Evolutionary conservation across 768 basidiomycete species (phyloP).

Genomic region (Polyporus arcularius): DNA sequence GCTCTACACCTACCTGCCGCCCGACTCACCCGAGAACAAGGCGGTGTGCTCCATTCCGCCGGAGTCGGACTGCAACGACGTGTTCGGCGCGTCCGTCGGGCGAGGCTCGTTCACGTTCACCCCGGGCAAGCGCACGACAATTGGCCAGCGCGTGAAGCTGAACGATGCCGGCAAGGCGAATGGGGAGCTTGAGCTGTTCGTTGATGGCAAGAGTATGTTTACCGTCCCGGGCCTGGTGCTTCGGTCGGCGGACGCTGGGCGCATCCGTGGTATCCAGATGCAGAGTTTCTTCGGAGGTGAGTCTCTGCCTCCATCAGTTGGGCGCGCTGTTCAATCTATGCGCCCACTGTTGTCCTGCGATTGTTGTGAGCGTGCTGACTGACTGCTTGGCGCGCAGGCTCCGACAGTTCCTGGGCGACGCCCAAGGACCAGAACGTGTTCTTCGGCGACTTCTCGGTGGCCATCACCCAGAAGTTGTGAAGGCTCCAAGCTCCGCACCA

Average conservation of each 20-base stretch:
- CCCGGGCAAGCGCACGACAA: conserved; percentile 65
- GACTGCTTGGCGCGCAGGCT: conserved; percentile 36
- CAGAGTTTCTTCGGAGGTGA: conserved; percentile 77
- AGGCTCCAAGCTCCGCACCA: neutral
- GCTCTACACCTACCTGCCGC: conserved; percentile 48
- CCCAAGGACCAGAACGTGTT: conserved; percentile 61
- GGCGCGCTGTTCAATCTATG: neutral
- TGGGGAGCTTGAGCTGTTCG: conserved; percentile 69
- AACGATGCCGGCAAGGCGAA: conserved; percentile 71
- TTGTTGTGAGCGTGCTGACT: neutral
- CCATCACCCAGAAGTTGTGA: conserved; percentile 51
- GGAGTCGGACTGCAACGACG: conserved; percentile 54
- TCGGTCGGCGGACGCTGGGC: conserved; percentile 46
- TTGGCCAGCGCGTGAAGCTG: conserved; percentile 68
- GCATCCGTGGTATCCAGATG: conserved; percentile 69
- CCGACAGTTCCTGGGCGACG: conserved; percentile 50
- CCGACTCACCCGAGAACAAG: conserved; percentile 48
- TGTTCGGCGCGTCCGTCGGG: conserved; percentile 66
- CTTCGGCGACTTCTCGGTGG: conserved; percentile 71
- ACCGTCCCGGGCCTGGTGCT: conserved; percentile 56
- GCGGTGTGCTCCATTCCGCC: conserved; percentile 51
- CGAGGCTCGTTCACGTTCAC: conserved; percentile 67
- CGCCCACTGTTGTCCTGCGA: neutral
- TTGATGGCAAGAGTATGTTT: conserved; percentile 64
- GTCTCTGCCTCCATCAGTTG: conserved; percentile 24